These are phyloP conservation scores for Houttuynia cordata DNA, from an alignment of 164 flowering plant genomes.

Conservation along the genomic window DNA sequence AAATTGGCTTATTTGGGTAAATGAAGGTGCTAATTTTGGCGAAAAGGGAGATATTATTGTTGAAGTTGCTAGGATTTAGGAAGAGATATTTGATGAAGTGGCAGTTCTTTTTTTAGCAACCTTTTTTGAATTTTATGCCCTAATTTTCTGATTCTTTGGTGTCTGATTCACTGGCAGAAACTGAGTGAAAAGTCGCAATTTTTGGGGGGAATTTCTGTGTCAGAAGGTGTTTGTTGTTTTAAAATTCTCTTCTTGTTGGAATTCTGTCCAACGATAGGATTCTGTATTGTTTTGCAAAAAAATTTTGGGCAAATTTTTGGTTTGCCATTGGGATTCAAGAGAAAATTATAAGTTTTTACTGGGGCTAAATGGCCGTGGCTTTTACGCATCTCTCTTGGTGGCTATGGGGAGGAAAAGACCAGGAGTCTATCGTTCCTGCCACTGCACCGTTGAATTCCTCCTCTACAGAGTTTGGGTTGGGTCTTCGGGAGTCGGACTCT, in stretches of 20 bases:
- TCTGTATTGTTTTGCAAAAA: no score
- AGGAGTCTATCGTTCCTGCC: constrained; percentile 18
- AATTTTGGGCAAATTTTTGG: no score
- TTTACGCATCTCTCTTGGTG: constrained; percentile 38
- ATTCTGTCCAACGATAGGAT: no score
- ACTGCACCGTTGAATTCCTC: constrained; percentile 22
- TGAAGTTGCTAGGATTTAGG: not conserved
- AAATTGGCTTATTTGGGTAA: not conserved
- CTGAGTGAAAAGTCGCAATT: no score
- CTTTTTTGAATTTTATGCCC: no score
- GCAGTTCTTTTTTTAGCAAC: not conserved
- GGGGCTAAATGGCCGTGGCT: constrained; percentile 27
- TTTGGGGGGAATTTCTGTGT: no score
- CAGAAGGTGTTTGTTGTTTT: no score
- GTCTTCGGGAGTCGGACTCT: constrained; percentile 24
- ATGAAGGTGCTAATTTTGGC: not conserved
- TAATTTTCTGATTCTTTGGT: no score
- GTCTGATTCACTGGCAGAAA: no score
- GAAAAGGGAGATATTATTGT: not conserved
- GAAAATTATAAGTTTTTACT: not conserved
- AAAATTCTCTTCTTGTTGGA: no score
- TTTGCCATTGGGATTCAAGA: no score
- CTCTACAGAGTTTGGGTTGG: constrained; percentile 22
- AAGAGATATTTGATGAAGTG: not conserved
- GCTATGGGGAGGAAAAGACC: constrained; percentile 37